These are phyloP conservation scores for Leishmania guyanensis DNA, from an alignment of 208 protist species.

Conservation along the genomic window DNA sequence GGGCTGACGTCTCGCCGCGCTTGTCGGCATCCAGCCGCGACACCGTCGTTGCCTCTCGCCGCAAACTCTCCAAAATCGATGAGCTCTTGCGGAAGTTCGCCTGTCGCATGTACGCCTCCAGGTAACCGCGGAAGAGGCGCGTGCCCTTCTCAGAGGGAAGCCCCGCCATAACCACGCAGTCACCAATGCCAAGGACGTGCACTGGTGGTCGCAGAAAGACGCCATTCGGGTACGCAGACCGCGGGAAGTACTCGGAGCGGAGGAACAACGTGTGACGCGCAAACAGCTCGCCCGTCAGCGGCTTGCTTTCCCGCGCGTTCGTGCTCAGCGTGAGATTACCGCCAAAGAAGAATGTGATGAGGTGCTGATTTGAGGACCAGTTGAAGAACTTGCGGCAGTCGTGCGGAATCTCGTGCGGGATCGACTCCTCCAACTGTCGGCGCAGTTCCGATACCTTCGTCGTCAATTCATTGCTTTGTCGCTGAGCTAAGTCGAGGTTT, in stretches of 20 bases:
- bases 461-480: slow-evolving; percentile 82
- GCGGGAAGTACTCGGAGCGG: slow-evolving; percentile 33
- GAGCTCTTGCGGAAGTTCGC: slow-evolving; percentile 88
- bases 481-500: slow-evolving; percentile 81
- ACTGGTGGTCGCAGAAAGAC: slow-evolving; percentile 89
- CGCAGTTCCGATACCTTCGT: slow-evolving; percentile 67
- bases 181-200: slow-evolving; percentile 77
- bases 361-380: slow-evolving; percentile 90
- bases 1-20: slow-evolving; percentile 59
- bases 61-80: slow-evolving; percentile 75
- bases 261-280: slow-evolving; percentile 84
- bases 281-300: slow-evolving; percentile 77
- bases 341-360: slow-evolving; percentile 91
- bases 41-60: slow-evolving; percentile 62
- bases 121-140: slow-evolving; percentile 85
- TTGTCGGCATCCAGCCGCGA: slow-evolving; percentile 58
- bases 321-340: slow-evolving; percentile 89
- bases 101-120: slow-evolving; percentile 82
- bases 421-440: slow-evolving; percentile 63
- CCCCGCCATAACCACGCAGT: slow-evolving; percentile 85
- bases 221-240: slow-evolving; percentile 68
- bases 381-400: slow-evolving; percentile 93
- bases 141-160: slow-evolving; percentile 79
- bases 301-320: slow-evolving; percentile 81
- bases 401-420: slow-evolving; percentile 79